Evolutionary conservation across 176 grass and related monocot genomes (phyloP).

Genomic region (Puya raimondii): DNA sequence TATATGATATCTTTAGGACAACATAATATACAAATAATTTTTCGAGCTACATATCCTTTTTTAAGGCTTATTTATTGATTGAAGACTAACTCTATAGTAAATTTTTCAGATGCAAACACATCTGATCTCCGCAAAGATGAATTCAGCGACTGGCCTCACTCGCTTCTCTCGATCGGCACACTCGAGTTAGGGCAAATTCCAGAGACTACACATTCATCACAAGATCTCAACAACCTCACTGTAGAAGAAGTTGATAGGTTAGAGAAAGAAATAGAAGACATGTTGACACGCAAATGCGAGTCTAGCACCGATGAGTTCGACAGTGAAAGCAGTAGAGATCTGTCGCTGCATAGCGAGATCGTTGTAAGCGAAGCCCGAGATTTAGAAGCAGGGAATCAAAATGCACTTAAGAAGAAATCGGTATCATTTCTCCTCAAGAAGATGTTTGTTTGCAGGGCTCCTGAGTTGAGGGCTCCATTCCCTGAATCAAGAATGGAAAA

Average conservation of each 20-base stretch:
- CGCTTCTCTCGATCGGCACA: conserved; percentile 71
- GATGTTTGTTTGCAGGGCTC: conserved; percentile 43
- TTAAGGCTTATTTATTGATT: conserved; percentile 14
- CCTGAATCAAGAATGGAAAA: conserved; percentile 80
- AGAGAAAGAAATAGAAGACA: conserved; percentile 39
- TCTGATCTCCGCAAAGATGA: conserved; percentile 37
- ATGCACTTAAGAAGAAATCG: conserved; percentile 44
- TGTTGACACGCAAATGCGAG: conserved; percentile 17
- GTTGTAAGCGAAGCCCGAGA: conserved; percentile 40
- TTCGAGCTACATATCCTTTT: not conserved
- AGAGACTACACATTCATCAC: conserved; percentile 7
- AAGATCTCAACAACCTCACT: conserved; percentile 34
- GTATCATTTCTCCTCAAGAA: conserved; percentile 46
- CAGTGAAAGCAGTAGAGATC: conserved; percentile 26
- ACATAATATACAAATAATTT: too few species aligned
- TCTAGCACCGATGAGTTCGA: not conserved
- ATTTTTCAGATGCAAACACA: conserved; percentile 33
- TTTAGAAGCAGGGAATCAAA: conserved; percentile 26
- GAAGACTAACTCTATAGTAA: conserved; percentile 14
- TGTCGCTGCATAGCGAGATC: conserved; percentile 25
- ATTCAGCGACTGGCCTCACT: conserved; percentile 58
- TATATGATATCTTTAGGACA: too few species aligned
- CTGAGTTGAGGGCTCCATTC: conserved; percentile 42
- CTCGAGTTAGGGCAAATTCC: conserved; percentile 41
- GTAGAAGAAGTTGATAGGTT: conserved; percentile 53